Evolutionary conservation across 1,284 basidiomycete genomes (phyloP).

Genomic region (Tausonia pullulans): DNA sequence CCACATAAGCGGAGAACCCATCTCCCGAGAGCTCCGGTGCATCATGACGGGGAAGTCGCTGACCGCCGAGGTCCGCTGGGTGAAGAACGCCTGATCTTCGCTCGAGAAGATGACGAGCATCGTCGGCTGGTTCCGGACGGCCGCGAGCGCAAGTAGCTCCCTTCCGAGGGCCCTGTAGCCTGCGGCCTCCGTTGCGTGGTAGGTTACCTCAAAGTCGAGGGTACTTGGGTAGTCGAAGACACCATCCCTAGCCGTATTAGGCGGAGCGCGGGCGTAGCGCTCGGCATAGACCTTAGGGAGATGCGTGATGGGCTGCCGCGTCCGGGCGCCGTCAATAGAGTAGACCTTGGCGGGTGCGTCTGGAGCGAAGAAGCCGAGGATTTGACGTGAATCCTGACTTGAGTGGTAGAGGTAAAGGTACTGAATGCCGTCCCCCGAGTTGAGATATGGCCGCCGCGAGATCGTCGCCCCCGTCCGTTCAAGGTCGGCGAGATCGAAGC

Average conservation of each 20-base stretch:
- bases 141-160: slow-evolving; percentile 56
- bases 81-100: slow-evolving; percentile 77
- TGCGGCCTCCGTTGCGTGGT: slow-evolving; percentile 65
- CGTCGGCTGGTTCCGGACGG: slow-evolving; percentile 54
- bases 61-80: slow-evolving; percentile 58
- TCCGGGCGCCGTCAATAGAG: slow-evolving; percentile 77
- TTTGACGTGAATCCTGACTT: slow-evolving; percentile 62
- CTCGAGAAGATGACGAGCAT: slow-evolving; percentile 75
- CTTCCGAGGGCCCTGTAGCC: slow-evolving; percentile 83
- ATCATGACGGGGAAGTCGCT: slow-evolving; percentile 78
- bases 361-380: slow-evolving; percentile 82
- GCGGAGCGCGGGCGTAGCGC: slow-evolving; percentile 36
- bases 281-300: slow-evolving; percentile 61
- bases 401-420: slow-evolving; percentile 92
- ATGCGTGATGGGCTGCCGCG: slow-evolving; percentile 68
- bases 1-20: slow-evolving; percentile 43
- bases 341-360: slow-evolving; percentile 64
- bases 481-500: slow-evolving; percentile 77
- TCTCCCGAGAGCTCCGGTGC: slow-evolving; percentile 62
- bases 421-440: slow-evolving; percentile 58
- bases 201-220: slow-evolving; percentile 58
- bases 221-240: slow-evolving; percentile 56
- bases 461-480: slow-evolving; percentile 50
- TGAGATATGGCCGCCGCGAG: slow-evolving; percentile 61
- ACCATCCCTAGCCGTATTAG: slow-evolving; percentile 24